Conservation (phyloP, 345 rosid species). For the Citropsis articulata region DNA sequence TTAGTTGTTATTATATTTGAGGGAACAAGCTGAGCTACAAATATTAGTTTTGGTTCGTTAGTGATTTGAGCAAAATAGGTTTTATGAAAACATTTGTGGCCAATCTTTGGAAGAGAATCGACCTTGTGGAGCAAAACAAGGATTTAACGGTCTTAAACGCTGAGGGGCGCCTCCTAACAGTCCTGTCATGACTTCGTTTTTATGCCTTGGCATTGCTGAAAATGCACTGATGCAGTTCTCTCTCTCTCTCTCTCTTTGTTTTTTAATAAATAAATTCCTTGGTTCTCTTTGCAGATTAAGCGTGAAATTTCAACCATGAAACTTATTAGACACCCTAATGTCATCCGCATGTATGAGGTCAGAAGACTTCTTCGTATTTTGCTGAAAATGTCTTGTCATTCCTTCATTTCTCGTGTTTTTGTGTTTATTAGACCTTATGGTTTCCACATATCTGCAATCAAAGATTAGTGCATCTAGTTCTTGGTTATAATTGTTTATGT, state of each 20-base stretch:
- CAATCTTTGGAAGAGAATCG: background rate
- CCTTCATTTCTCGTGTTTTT: background rate
- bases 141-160: background rate
- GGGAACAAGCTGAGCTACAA: background rate
- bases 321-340: constrained; percentile 88
- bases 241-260: too few species aligned
- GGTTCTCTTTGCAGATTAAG: constrained; percentile 58
- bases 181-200: background rate
- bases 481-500: constrained; percentile 2
- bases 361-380: constrained; percentile 14
- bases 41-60: background rate
- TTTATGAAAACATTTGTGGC: background rate
- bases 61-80: background rate
- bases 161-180: background rate
- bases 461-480: background rate
- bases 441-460: background rate
- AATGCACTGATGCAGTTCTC: background rate
- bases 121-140: background rate
- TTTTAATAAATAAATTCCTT: background rate
- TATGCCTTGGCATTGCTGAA: background rate
- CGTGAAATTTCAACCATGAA: constrained; percentile 97
- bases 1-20: background rate
- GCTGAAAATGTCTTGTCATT: background rate
- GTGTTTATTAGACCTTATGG: constrained; percentile 1
- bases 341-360: constrained; percentile 95